Conservation (phyloP, 1,139 yeast genomes). For the Hansenula sp. region DNA sequence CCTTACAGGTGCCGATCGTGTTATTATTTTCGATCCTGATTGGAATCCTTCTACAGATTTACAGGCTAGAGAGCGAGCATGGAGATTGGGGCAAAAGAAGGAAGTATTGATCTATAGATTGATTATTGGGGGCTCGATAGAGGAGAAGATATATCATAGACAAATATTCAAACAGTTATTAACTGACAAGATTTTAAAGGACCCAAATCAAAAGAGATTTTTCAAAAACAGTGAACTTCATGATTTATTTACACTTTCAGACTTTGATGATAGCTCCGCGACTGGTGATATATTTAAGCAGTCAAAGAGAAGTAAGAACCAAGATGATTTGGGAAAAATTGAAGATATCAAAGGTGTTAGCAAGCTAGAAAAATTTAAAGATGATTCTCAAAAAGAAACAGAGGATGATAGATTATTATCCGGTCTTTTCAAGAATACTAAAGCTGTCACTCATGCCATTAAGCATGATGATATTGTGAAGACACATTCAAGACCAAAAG, state of each 20-base stretch:
- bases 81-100: constrained; percentile 93
- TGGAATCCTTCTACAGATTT: constrained; percentile 99
- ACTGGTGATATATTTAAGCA: constrained; percentile 17
- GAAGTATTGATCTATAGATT: constrained; percentile 91
- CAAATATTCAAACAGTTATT: constrained; percentile 94
- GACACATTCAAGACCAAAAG: constrained; percentile 46
- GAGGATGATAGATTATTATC: constrained; percentile 67
- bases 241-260: constrained; percentile 83
- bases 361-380: constrained; percentile 41
- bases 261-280: constrained; percentile 46
- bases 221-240: constrained; percentile 90
- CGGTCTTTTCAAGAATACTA: constrained; percentile 67
- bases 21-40: constrained; percentile 93
- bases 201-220: constrained; percentile 90
- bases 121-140: constrained; percentile 94
- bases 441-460: constrained; percentile 65
- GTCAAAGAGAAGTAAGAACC: constrained; percentile 22
- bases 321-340: constrained; percentile 53
- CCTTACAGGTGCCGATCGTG: constrained; percentile 92
- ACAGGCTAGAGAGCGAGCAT: constrained; percentile 95
- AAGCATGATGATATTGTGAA: constrained; percentile 78
- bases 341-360: constrained; percentile 45
- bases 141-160: constrained; percentile 93
- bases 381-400: constrained; percentile 36
- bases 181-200: constrained; percentile 90